Base-by-base conservation (phyloP, 805 yeast genomes). In the Saccharomycopsis capsularis region DNA sequence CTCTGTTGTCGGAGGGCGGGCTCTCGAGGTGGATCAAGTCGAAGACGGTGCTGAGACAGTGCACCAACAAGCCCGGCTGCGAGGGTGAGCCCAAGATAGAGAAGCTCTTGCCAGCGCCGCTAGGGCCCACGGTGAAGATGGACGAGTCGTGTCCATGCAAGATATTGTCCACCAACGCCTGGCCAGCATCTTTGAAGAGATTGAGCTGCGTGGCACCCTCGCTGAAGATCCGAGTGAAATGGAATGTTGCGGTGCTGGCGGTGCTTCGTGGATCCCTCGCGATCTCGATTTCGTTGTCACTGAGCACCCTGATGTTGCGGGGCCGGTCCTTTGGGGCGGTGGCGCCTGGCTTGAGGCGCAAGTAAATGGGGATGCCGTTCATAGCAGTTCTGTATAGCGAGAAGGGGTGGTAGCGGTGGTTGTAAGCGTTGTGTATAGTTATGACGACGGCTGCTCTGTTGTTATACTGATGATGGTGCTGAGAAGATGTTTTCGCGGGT, bases 121-220 rank as follows among this genome's bases (percentile, higher is more conserved):
- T 71, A 23, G 82, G 75, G 0, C 82, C 82, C 56, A 77, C 57
- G 0, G 79, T 68, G 54, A 77, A 72, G 27, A 75, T 53, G 9
- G 70, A 59, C 16, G 72, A 66, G 54, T 77, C 80, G 19, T 64
- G 35, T 9, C 52, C 52, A 11, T 40, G 22, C 25, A 49, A 29
- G 13, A 52, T 48, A 21, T 50, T 46, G 18, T 43, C 34, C 9
- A 51, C 50, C 32, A 51, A 45, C 4, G 18, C 16, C 3, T 53
- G 43, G 13, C 49, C 51, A 15, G 40, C 19, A 19, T 13, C 15
- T 9, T 62, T 60, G 60, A 68, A 75, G 2, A 73, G 56, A 15
- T 69, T 66, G 22, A 56, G 48, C 40, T 72, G 75, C 15, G 55
- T 42, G 0, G 65, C 48, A 1, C 56, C 51, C 15, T 61, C 68